Evolutionary conservation across 73 alveolate genomes (phyloP).

Genomic region (Urostyla sp.): DNA sequence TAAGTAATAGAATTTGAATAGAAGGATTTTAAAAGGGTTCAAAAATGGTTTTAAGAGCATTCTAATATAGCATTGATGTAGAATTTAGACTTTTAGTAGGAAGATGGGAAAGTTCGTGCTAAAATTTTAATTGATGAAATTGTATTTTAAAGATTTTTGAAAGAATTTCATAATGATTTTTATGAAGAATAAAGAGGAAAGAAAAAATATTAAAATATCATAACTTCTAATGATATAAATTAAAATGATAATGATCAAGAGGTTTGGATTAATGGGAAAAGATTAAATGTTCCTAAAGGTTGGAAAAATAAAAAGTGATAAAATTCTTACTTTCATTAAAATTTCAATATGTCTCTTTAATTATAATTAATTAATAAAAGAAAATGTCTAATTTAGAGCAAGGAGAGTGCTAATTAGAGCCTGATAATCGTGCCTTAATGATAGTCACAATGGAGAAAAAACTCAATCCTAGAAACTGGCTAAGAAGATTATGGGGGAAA

Average conservation of each 20-base stretch:
- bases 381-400: not conserved
- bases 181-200: not conserved
- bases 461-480: constrained; percentile 38
- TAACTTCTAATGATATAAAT: too few species aligned
- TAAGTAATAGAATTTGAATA: constrained; percentile 14
- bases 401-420: too few species aligned
- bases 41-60: constrained; percentile 50
- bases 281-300: too few species aligned
- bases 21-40: constrained; percentile 34
- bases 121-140: constrained; percentile 58
- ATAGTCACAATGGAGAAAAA: constrained; percentile 50
- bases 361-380: not conserved
- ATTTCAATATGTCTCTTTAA: not conserved
- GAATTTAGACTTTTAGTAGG: constrained; percentile 30
- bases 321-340: not conserved
- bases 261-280: too few species aligned
- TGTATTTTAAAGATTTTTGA: constrained; percentile 37
- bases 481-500: constrained; percentile 41
- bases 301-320: too few species aligned
- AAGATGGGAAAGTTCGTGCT: constrained; percentile 39
- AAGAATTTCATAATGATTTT: constrained; percentile 50
- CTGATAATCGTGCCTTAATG: too few species aligned
- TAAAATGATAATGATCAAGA: too few species aligned
- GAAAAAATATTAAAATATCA: too few species aligned
- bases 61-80: constrained; percentile 40